A percentile compares a stretch with the other conserved stretches of the same genome.
Evolutionary conservation across 2,329 filamentous ascomycete species (phyloP).

Genomic region (Hymenoscyphus infarciens): DNA sequence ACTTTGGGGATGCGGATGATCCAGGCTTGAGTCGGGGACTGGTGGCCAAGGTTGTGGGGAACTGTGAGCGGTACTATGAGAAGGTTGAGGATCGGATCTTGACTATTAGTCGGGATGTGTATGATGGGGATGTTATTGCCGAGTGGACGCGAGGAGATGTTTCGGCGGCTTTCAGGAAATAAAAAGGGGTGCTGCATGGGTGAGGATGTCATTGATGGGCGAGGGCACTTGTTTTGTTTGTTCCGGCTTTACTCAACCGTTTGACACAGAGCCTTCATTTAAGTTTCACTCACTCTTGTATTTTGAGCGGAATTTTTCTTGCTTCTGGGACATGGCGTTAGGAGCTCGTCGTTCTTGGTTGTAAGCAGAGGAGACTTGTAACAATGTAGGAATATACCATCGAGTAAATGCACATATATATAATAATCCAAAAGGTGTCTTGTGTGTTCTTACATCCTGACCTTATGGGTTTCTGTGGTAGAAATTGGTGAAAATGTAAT

Average conservation of each 20-base stretch:
- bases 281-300: not conserved
- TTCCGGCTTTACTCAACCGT: too few relatives aligned
- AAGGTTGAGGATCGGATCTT: slow-evolving; percentile 59
- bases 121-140: slow-evolving; percentile 60
- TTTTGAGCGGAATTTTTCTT: not conserved
- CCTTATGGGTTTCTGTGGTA: too few relatives aligned
- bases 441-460: too few relatives aligned
- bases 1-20: slow-evolving; percentile 88
- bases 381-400: slow-evolving; percentile 23
- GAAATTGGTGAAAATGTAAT: too few relatives aligned
- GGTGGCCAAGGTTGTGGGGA: slow-evolving; percentile 54
- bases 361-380: slow-evolving; percentile 5
- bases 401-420: slow-evolving; percentile 3
- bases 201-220: too few relatives aligned
- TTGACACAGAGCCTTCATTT: too few relatives aligned
- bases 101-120: slow-evolving; percentile 58
- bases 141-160: slow-evolving; percentile 65
- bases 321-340: too few relatives aligned
- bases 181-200: slow-evolving; percentile 2
- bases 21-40: slow-evolving; percentile 50
- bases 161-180: slow-evolving; percentile 51
- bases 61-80: slow-evolving; percentile 61
- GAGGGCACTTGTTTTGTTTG: too few relatives aligned
- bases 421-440: not conserved
- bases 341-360: not conserved